Evolutionary conservation across 2,329 filamentous ascomycete genomes (phyloP), one percentile per base, ranked within the genome.

Genomic region (Sporothrix brasiliensis): DNA sequence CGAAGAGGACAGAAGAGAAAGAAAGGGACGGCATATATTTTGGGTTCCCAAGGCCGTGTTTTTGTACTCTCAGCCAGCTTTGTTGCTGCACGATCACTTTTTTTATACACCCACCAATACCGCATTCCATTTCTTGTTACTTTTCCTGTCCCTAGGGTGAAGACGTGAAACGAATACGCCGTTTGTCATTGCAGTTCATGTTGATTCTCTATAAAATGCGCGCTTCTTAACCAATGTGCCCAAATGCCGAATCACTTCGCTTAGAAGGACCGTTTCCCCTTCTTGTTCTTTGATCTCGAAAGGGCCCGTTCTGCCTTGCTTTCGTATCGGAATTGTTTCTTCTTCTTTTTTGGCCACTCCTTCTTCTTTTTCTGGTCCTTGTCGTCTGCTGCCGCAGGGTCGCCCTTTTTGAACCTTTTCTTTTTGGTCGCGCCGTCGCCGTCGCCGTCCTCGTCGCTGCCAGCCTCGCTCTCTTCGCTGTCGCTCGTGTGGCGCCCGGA

Each of bases 261-360:
- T 14, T 10, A 60, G 7, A 60, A 60, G 7, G 56, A 34, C 10
- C 56, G 39, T 19, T 39, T 47, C 61, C 53, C n/a, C 66, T 66
- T 87, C 79, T 88, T 92, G 75, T 87, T 86, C 79, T 92, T 96
- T 77, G 86, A 88, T 74, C 87, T 82, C 63, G 88, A 87, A 76
- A 94, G 81, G 79, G 92, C 91, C 77, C 95, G 87, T 76, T 97
- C 94, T 44, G 89, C 82, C 82, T 97, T 97, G 73, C 86, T 91
- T 82, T 98, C 93, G 79, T 99, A 99, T 73, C 92, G 88, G 78
- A 98, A 98, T 81, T 94, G 92, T 81, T 91, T 90, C 84, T 94
- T 97, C 82, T 91, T 94, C 81, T 93, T 94, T 58, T 73, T 72
- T 67, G 72, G 69, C 72, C 72, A 85, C 73, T 84, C 83, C 77